These are phyloP conservation scores for Aspergillus sp. DNA, from an alignment of 2,329 filamentous ascomycete species.

Conservation along the genomic window DNA sequence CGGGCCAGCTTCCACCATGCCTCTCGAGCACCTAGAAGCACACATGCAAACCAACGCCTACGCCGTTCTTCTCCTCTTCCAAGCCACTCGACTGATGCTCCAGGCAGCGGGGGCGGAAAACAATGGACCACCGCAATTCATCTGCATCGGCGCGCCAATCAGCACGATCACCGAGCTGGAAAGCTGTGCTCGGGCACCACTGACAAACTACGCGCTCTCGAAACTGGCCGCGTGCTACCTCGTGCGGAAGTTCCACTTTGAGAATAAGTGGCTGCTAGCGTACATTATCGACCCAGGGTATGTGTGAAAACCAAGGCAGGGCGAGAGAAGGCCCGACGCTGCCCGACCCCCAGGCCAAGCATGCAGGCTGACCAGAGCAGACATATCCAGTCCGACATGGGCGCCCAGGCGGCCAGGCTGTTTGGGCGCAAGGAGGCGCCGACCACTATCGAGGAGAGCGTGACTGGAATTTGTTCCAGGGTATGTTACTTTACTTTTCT, in stretches of 20 bases:
- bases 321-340: neutral
- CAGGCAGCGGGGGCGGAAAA: neutral
- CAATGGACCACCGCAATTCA: neutral
- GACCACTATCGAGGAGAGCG: neutral
- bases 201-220: neutral
- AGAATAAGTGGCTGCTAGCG: neutral
- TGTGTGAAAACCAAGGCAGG: too few relatives aligned
- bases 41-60: neutral
- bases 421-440: neutral
- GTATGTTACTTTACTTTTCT: neutral
- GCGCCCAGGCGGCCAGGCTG: neutral
- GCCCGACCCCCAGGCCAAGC: neutral
- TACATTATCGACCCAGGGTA: slow-evolving; percentile 1
- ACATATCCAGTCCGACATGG: slow-evolving; percentile 3
- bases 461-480: slow-evolving; percentile 1
- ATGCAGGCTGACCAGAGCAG: neutral
- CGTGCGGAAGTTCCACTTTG: neutral
- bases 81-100: neutral
- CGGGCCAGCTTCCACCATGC: neutral
- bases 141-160: neutral
- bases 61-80: neutral
- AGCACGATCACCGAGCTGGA: slow-evolving; percentile 5
- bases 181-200: neutral
- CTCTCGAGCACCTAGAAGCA: neutral
- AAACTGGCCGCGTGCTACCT: neutral